These are phyloP conservation scores for Carex cristatella DNA, from an alignment of 176 grass and related monocot species.

Conservation along the genomic window DNA sequence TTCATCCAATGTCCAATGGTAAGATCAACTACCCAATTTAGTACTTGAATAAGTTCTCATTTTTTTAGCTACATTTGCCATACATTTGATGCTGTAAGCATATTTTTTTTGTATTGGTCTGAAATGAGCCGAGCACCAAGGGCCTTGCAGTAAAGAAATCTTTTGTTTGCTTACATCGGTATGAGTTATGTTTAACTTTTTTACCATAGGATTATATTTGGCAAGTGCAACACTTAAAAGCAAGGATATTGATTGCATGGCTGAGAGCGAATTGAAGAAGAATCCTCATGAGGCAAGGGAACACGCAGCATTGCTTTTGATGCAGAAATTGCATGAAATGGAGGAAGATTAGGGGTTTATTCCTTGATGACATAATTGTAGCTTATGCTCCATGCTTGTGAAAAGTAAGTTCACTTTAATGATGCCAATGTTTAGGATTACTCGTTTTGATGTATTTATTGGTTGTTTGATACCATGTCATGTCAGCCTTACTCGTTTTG, in stretches of 20 bases:
- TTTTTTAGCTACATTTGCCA: background rate
- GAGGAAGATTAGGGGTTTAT: constrained; percentile 3
- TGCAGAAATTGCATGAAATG: background rate
- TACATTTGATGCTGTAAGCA: background rate
- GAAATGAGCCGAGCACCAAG: background rate
- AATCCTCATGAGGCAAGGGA: constrained; percentile 13
- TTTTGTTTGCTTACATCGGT: background rate
- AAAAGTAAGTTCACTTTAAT: background rate
- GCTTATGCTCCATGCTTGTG: no score
- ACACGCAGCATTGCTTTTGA: background rate
- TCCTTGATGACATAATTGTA: background rate
- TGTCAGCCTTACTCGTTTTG: no score
- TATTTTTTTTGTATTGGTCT: background rate
- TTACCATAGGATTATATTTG: background rate
- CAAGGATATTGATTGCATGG: background rate
- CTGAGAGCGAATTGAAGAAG: background rate
- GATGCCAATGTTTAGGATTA: background rate
- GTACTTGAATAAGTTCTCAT: no score
- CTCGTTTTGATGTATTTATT: background rate
- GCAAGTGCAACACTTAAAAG: constrained; percentile 3
- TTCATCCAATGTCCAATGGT: constrained; percentile 9
- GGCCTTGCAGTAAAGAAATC: background rate
- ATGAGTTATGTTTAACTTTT: background rate
- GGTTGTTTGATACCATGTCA: background rate
- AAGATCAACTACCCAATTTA: background rate